Conservation (phyloP, 768 basidiomycete genomes). For the Lactifluus echinatus region DNA sequence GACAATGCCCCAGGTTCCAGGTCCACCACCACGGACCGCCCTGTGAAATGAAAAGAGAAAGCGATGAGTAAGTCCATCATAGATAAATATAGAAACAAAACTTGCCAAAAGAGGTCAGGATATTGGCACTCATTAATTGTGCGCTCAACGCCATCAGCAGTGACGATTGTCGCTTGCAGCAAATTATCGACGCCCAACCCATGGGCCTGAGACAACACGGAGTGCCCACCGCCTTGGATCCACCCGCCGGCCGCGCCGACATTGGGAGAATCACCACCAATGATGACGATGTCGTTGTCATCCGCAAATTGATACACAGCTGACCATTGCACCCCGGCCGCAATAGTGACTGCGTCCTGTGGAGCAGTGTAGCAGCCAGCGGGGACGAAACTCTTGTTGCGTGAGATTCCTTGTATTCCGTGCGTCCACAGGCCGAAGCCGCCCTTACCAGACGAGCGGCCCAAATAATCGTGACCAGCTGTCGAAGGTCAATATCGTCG, state of each 20-base stretch:
- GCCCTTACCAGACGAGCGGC: background rate
- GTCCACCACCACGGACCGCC: constrained; percentile 15
- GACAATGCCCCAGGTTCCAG: constrained; percentile 13
- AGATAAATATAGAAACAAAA: background rate
- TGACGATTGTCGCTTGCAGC: constrained; percentile 27
- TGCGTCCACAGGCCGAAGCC: background rate
- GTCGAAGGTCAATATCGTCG: background rate
- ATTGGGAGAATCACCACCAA: constrained; percentile 25
- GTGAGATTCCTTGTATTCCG: background rate
- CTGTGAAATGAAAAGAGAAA: background rate
- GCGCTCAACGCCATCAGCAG: constrained; percentile 26
- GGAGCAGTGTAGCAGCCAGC: background rate
- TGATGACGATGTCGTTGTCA: constrained; percentile 22
- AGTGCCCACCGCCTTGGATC: constrained; percentile 28
- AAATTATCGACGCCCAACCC: constrained; percentile 26
- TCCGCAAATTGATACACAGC: constrained; percentile 22
- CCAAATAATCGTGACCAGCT: constrained; percentile 6
- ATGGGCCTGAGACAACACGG: constrained; percentile 23
- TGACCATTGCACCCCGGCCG: constrained; percentile 23
- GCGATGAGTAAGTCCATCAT: background rate
- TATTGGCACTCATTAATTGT: constrained; percentile 24
- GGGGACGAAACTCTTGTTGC: background rate
- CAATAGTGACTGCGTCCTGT: background rate
- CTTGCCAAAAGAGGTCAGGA: constrained; percentile 23
- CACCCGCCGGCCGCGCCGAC: constrained; percentile 30